Percentiles rank a stretch among this genome's conserved stretches.
Evolutionary conservation across 2,329 filamentous ascomycete species (phyloP).

Genomic region (Pseudocercospora cruenta): DNA sequence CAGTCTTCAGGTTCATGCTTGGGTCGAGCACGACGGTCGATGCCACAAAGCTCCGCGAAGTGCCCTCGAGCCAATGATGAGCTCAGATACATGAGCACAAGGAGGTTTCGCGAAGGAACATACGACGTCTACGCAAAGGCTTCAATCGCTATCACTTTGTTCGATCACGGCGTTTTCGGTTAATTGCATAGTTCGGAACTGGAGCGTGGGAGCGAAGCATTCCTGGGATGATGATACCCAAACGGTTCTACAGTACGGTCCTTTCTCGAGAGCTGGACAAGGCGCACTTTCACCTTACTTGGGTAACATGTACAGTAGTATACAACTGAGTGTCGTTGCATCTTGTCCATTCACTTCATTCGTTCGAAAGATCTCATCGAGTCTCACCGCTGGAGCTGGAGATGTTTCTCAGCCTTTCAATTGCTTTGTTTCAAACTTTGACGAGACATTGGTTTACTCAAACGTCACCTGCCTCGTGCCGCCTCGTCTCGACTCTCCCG

Average conservation of each 20-base stretch:
- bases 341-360: not conserved
- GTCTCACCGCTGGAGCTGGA: too few species aligned
- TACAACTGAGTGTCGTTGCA: not conserved
- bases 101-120: not conserved
- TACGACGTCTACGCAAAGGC: not conserved
- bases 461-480: not conserved
- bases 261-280: not conserved
- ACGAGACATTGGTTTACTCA: not conserved
- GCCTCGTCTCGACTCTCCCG: not conserved
- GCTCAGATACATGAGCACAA: not conserved
- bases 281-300: not conserved
- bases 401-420: not conserved
- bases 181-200: not conserved
- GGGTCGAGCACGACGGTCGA: not conserved
- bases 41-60: not conserved
- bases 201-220: not conserved
- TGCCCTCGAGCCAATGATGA: not conserved
- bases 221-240: not conserved
- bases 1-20: not conserved
- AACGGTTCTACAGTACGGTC: constrained; percentile 3
- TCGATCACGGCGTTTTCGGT: not conserved
- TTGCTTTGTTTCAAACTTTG: not conserved
- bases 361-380: too few species aligned
- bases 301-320: constrained; percentile 1
- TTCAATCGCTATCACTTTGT: not conserved